Base-by-base conservation (phyloP, 805 yeast genomes). In the Saccharomycopsis fermentans region DNA sequence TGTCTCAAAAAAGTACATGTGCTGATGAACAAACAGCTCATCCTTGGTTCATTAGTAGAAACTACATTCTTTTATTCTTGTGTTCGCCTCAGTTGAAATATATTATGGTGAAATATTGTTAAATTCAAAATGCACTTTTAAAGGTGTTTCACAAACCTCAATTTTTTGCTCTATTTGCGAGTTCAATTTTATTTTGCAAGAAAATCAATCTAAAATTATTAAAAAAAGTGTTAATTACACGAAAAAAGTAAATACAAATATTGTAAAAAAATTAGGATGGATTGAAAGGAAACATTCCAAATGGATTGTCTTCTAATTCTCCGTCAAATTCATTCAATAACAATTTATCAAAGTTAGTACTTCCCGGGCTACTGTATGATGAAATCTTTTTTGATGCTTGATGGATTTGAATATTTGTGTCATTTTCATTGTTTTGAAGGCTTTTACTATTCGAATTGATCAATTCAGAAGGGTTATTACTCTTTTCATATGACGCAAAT, bases 271-370 rank as follows among this genome's bases (percentile, higher is more conserved):
- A 43, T 57, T 43, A 58, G 16, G 62, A 59, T 29, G 67, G 66
- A 19, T 64, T 64, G 58, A 64, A 65, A 12, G 67, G 67, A 8
- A 65, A 52, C 26, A 58, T 56, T 1, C 65, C 68, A 54, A 61
- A 65, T 3, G 62, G 58, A 4, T 57, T 56, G 1, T 35, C 52
- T 2, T 57, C 64, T 27, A 54, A 40, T 8, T 57, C 63, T 12
- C 56, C 56, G 4, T 55, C 58, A n/a, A 27, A 19, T 9, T 47
- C 58, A 48, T 29, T 29, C 17, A 52, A 52, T 14, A 32, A 52
- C 29, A 52, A 52, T 21, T 21, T 35, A 12, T 35, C 54, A 52
- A 34, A 52, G 19, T 34, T 52, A 34, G 54, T 35, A 6, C n/a
- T 12, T 17, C 29, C 37, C 6, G 53, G 11, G 12, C 21, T n/a